phyloP scores from a whole-genome alignment of 306 rosid genomes.

The Notholithocarpus densiflorus region DNA sequence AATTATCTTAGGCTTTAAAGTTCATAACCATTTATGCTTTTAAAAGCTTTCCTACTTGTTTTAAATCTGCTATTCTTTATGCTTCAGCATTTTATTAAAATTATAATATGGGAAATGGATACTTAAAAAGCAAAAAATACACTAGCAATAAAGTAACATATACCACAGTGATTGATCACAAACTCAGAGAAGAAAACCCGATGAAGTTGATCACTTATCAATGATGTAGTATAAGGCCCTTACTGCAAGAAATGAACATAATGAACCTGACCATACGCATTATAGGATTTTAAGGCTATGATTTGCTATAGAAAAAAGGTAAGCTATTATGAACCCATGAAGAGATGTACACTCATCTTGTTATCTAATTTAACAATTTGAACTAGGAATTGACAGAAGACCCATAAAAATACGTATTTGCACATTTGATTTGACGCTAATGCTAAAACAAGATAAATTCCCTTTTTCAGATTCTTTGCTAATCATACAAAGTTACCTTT shows the following conservation, averaged over 20 bases:
- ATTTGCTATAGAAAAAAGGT: neutral
- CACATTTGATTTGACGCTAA: neutral
- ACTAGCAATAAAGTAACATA: neutral
- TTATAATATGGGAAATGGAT: neutral
- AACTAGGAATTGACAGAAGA: neutral
- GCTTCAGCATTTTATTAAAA: neutral
- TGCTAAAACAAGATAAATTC: neutral
- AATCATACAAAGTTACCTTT: constrained; percentile 45
- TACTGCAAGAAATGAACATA: neutral
- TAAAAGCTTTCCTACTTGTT: neutral
- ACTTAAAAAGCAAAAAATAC: neutral
- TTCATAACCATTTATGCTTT: neutral
- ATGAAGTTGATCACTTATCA: neutral
- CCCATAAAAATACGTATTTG: neutral
- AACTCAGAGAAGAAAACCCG: neutral
- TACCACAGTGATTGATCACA: neutral
- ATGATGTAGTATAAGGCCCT: neutral
- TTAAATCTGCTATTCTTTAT: neutral
- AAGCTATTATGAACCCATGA: neutral
- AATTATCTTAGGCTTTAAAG: constrained; percentile 1
- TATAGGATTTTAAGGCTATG: neutral
- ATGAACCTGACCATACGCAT: neutral
- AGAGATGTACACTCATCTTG: neutral
- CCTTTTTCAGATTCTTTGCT: neutral
- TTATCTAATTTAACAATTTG: neutral